Conservation (phyloP, 164 flowering plant species). For the Aristolochia californica region DNA sequence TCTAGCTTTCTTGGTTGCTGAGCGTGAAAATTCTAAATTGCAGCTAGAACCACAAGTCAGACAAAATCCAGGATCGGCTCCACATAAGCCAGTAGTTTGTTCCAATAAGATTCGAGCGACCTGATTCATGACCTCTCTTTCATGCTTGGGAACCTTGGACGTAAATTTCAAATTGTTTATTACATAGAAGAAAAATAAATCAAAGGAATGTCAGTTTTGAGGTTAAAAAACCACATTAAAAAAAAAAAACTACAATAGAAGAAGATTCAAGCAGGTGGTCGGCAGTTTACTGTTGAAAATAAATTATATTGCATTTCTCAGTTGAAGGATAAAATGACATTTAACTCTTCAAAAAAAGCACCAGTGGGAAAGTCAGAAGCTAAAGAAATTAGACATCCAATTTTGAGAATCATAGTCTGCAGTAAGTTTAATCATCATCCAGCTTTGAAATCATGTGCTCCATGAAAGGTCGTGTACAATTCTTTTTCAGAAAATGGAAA, state of each 20-base stretch:
- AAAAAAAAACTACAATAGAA: neutral
- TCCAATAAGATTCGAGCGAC: slow-evolving; percentile 31
- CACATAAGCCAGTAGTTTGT: slow-evolving; percentile 9
- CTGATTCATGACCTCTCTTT: slow-evolving; percentile 16
- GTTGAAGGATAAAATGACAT: no score
- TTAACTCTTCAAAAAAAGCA: no score
- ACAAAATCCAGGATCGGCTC: slow-evolving; percentile 41
- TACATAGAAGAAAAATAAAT: neutral
- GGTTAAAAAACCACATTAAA: neutral
- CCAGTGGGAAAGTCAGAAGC: no score
- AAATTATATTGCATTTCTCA: no score
- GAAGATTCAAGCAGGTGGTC: neutral
- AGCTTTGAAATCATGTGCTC: no score
- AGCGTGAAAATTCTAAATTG: slow-evolving; percentile 36
- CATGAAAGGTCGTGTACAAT: no score
- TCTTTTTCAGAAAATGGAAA: no score
- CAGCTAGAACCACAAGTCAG: slow-evolving; percentile 45
- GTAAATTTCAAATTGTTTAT: neutral
- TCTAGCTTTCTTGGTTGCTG: slow-evolving; percentile 26
- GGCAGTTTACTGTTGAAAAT: no score
- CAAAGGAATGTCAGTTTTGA: neutral
- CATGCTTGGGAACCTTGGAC: slow-evolving; percentile 23
- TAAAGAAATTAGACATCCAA: no score
- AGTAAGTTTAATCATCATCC: no score
- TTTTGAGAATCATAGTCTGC: no score